Percentiles rank a stretch among this genome's conserved stretches.
Evolutionary conservation across 768 basidiomycete species (phyloP).

Genomic region (Boletus fagicola): DNA sequence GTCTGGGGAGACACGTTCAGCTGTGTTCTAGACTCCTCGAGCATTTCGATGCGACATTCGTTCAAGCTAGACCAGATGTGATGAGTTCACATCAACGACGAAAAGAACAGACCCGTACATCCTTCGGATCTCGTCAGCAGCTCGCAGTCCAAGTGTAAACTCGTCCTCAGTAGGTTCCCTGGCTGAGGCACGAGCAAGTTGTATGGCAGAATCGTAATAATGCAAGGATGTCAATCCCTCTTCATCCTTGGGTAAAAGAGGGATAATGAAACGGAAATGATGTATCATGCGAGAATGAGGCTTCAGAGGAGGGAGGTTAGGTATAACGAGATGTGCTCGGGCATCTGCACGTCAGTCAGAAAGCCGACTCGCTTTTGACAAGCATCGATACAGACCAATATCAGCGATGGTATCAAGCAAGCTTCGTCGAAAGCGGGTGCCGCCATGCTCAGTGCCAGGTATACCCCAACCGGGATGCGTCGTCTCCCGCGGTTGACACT

Average conservation of each 20-base stretch:
- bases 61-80: constrained; percentile 43
- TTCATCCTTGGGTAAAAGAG: constrained; percentile 56
- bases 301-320: constrained; percentile 64
- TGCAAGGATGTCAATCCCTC: constrained; percentile 68
- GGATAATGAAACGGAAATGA: constrained; percentile 75
- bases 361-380: not conserved
- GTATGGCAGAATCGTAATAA: constrained; percentile 75
- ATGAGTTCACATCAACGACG: not conserved
- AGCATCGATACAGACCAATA: constrained; percentile 51
- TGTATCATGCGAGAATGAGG: constrained; percentile 76
- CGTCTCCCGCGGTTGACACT: constrained; percentile 65
- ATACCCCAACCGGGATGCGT: constrained; percentile 74
- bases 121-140: constrained; percentile 58
- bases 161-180: constrained; percentile 65
- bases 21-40: constrained; percentile 52
- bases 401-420: constrained; percentile 69
- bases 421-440: constrained; percentile 60
- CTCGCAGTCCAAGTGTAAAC: constrained; percentile 60
- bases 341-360: constrained; percentile 44
- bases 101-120: constrained; percentile 39
- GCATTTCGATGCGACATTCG: constrained; percentile 65
- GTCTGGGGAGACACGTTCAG: constrained; percentile 27
- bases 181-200: constrained; percentile 61
- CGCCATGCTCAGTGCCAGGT: constrained; percentile 62
- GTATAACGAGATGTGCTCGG: constrained; percentile 70